Evolutionary conservation across 179 eudicot species (phyloP).

Genomic region (Carnegiea gigantea): DNA sequence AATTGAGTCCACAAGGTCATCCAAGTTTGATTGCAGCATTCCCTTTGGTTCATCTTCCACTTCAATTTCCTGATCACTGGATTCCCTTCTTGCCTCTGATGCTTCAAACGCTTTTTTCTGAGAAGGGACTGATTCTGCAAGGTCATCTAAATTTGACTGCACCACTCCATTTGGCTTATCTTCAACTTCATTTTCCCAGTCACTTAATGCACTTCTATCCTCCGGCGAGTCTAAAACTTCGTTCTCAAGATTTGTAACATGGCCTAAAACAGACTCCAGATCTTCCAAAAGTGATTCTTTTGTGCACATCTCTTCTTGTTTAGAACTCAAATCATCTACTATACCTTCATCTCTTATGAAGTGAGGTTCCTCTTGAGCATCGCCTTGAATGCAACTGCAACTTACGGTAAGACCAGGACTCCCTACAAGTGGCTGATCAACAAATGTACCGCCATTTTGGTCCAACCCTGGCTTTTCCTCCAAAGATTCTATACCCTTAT

Average conservation of each 20-base stretch:
- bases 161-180: slow-evolving; percentile 33
- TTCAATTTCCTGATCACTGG: slow-evolving; percentile 30
- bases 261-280: slow-evolving; percentile 58
- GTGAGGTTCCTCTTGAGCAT: slow-evolving; percentile 25
- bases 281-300: slow-evolving; percentile 68
- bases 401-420: slow-evolving; percentile 17
- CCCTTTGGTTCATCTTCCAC: slow-evolving; percentile 32
- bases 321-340: slow-evolving; percentile 25
- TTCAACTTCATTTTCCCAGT: slow-evolving; percentile 30
- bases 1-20: slow-evolving; percentile 62
- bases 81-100: slow-evolving; percentile 47
- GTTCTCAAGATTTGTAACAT: slow-evolving; percentile 49
- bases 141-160: slow-evolving; percentile 64
- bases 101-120: slow-evolving; percentile 53
- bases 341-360: slow-evolving; percentile 31
- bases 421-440: slow-evolving; percentile 28
- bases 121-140: slow-evolving; percentile 48
- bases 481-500: slow-evolving; percentile 41
- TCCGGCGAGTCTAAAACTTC: slow-evolving; percentile 57
- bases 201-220: slow-evolving; percentile 39
- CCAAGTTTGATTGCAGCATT: slow-evolving; percentile 56
- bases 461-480: slow-evolving; percentile 34
- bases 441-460: slow-evolving; percentile 18
- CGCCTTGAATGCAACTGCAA: not conserved
- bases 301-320: slow-evolving; percentile 35